Evolutionary conservation across 495 filamentous ascomycete species (phyloP), one percentile per base, ranked within the genome.

Genomic region (Trichoderma erinaceum): DNA sequence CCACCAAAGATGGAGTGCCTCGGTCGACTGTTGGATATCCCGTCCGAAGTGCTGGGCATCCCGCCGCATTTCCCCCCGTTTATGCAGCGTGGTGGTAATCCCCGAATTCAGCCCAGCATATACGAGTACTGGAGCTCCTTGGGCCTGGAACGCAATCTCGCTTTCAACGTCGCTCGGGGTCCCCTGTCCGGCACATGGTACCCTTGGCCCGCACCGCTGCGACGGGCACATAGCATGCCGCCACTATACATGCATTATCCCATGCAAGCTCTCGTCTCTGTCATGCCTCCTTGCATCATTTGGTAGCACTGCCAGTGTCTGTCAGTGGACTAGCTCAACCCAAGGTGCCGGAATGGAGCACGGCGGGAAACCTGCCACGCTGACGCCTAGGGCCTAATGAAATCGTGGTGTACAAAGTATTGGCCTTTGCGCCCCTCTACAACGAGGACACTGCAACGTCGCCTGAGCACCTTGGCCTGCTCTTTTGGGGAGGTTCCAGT

Each of bases 331-430:
- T 52, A 52, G 48, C 18, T 10, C n/a, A n/a, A 23, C 48, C 56
- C 56, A 61, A 61, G 27, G 56, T 11, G 16, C 25, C 56, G 56
- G 56, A 61, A 61, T 61, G 56, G 56, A 61, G 56, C 56, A 15
- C 27, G 8, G 12, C 56, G 16, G 16, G 23, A 48, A n/a, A n/a
- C 44, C 44, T 61, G 56, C 56, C 11, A 61, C 27, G 56, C 56
- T 61, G 56, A 61, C 56, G 23, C 56, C 27, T 7, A 13, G 15
- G 15, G 27, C 56, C 18, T 12, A 32, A 29, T 2, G 56, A 5
- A 0, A 25, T 32, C 56, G 23, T 27, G 11, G 52, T 23, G 15
- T 61, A 25, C 56, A 61, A 25, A 25, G 56, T 25, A 61, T 2
- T 32, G 23, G 23, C 56, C 56, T 61, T 29, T 27, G 23, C 11